phyloP scores from a whole-genome alignment of 2,329 filamentous ascomycete genomes.

The Xylaria sp. region DNA sequence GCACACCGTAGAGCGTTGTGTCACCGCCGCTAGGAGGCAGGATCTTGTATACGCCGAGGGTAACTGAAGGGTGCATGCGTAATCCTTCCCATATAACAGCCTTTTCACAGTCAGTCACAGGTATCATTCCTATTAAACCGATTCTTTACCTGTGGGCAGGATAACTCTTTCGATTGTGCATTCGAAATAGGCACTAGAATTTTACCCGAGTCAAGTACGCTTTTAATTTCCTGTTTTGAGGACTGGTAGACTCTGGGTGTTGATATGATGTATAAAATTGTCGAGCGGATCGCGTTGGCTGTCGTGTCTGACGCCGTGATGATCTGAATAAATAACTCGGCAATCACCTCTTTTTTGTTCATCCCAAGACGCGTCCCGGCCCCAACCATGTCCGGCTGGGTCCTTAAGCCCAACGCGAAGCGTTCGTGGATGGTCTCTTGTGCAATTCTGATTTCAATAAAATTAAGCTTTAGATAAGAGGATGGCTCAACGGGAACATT shows the following conservation, averaged over 20 bases:
- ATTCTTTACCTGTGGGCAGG: slow-evolving; percentile 34
- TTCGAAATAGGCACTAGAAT: slow-evolving; percentile 36
- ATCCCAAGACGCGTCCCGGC: too few species aligned
- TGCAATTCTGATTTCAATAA: too few species aligned
- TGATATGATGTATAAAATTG: slow-evolving; percentile 31
- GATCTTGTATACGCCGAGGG: slow-evolving; percentile 34
- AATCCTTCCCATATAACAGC: slow-evolving; percentile 38
- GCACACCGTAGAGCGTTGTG: slow-evolving; percentile 31
- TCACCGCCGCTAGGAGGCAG: slow-evolving; percentile 36
- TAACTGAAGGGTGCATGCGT: slow-evolving; percentile 33
- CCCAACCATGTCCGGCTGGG: too few species aligned
- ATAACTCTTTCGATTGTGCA: slow-evolving; percentile 33
- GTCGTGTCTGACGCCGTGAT: slow-evolving; percentile 35
- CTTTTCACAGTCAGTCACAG: slow-evolving; percentile 12
- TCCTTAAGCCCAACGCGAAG: too few species aligned
- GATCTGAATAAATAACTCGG: slow-evolving; percentile 36
- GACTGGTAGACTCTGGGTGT: slow-evolving; percentile 29
- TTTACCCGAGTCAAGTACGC: slow-evolving; percentile 24
- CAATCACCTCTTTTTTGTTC: too few species aligned
- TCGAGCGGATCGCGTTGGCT: slow-evolving; percentile 31
- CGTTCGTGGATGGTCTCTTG: too few species aligned
- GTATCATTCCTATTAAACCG: neutral
- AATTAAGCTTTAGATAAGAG: too few species aligned
- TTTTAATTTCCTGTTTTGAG: slow-evolving; percentile 31
- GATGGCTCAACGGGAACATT: too few species aligned